A percentile compares a stretch with the other conserved stretches of the same genome.
Evolutionary conservation across 2,329 filamentous ascomycete species (phyloP).

Genomic region (Colletotrichum godetiae): DNA sequence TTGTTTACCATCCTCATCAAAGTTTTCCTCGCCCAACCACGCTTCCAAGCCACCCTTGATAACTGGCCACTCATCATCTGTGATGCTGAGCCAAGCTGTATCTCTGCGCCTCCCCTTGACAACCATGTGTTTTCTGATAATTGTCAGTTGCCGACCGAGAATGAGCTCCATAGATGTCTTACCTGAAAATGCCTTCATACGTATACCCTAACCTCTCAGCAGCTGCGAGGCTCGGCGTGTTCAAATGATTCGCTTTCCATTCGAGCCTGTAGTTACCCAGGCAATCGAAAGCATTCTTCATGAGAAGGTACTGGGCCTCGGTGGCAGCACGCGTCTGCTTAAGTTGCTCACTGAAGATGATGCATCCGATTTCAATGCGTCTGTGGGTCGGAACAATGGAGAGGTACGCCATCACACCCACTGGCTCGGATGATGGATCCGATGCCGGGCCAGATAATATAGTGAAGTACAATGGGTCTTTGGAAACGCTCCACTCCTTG

Average conservation of each 20-base stretch:
- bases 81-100: constrained; percentile 69
- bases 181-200: constrained; percentile 69
- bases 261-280: constrained; percentile 68
- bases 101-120: constrained; percentile 67
- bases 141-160: not conserved
- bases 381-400: constrained; percentile 59
- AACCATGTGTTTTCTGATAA: constrained; percentile 65
- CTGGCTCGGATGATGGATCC: constrained; percentile 43
- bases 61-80: constrained; percentile 67
- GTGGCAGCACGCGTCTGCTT: constrained; percentile 67
- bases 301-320: constrained; percentile 68
- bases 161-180: not conserved
- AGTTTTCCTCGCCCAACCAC: constrained; percentile 68
- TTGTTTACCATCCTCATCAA: constrained; percentile 65
- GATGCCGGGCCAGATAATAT: constrained; percentile 49
- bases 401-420: constrained; percentile 58
- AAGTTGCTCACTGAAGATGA: constrained; percentile 62
- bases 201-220: constrained; percentile 68
- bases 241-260: constrained; percentile 73
- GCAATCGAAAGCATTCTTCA: constrained; percentile 63
- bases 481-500: constrained; percentile 39
- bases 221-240: constrained; percentile 63
- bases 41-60: constrained; percentile 58
- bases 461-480: constrained; percentile 56
- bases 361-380: constrained; percentile 67